Evolutionary conservation across 139 green algal species (phyloP).

Genomic region (Trebouxia sp.): DNA sequence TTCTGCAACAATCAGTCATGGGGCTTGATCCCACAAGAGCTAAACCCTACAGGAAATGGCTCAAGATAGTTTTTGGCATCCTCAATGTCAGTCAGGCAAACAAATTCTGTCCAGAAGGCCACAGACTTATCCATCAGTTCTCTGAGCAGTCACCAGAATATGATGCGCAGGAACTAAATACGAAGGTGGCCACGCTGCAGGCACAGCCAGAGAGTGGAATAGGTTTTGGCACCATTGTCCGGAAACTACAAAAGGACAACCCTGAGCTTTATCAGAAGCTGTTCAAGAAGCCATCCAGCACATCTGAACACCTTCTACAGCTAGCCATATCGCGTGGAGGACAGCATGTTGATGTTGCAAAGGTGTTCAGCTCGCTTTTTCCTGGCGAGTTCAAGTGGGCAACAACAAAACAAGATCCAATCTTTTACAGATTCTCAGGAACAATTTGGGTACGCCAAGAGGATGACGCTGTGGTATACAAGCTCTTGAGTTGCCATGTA

Average conservation of each 20-base stretch:
- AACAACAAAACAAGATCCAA: not conserved
- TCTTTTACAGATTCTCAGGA: not conserved
- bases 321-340: not conserved
- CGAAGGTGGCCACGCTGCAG: too few species aligned
- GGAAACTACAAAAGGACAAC: constrained; percentile 2
- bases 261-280: not conserved
- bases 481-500: too few species aligned
- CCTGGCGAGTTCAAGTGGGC: not conserved
- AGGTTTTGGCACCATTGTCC: too few species aligned
- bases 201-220: too few species aligned
- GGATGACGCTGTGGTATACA: not conserved
- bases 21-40: not conserved
- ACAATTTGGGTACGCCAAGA: not conserved
- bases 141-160: not conserved
- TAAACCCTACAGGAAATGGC: not conserved
- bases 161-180: too few species aligned
- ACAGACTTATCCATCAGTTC: not conserved
- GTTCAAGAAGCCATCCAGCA: not conserved
- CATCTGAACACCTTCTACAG: not conserved
- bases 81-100: not conserved
- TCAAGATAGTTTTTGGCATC: not conserved
- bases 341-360: not conserved
- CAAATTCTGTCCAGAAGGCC: not conserved
- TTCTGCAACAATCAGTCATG: not conserved
- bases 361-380: constrained; percentile 3